Base-by-base conservation (phyloP, 768 basidiomycete genomes). In the Calocera viscosa region DNA sequence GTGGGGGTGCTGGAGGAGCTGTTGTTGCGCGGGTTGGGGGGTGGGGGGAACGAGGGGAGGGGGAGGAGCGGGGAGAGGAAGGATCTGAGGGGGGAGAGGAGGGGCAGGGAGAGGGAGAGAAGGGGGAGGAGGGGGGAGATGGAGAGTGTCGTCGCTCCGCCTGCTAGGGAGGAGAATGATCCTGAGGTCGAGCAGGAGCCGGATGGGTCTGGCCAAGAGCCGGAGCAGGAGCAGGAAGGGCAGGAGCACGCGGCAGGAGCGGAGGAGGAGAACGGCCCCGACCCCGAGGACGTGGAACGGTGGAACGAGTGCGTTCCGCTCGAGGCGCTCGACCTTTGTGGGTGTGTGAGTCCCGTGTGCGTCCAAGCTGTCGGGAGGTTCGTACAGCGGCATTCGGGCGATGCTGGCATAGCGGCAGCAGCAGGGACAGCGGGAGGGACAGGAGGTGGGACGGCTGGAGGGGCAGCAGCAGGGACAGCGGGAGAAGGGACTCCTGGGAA, bases 321-420 rank as follows among this genome's bases (percentile, higher is more conserved):
- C 2, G 86, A 92, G 74, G 94, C 94, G 2, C 80, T 95, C 64
- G 95, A 99, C 74, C 77, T 98, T 65, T 97, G 94, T 5, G 95
- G 94, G 71, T 97, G 95, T 73, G 89, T 97, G 76, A 93, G 90
- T 73, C 84, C 84, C 24, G 89, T 93, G 1, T 97, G 96, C 73
- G 89, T 90, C 67, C 84, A 87, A 69, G 91, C 90, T 0, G 82
- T 98, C 69, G 82, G 84, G 28, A 90, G 92, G 65, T 91, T 97
- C 72, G 91, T 90, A 69, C 81, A 81, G 64, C 82, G 81, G 39
- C 84, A 90, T 75, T 69, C 8, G 67, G 67, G 10, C 30, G 22
- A 26, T 8, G 49, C 12, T 14, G 49, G 49, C 10, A n/a, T n/a
- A 11, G 49, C 24, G 10, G 11, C n/a, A 17, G 22, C 32, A 39